Conservation (phyloP, 345 rosid species). For the Acer negundo region DNA sequence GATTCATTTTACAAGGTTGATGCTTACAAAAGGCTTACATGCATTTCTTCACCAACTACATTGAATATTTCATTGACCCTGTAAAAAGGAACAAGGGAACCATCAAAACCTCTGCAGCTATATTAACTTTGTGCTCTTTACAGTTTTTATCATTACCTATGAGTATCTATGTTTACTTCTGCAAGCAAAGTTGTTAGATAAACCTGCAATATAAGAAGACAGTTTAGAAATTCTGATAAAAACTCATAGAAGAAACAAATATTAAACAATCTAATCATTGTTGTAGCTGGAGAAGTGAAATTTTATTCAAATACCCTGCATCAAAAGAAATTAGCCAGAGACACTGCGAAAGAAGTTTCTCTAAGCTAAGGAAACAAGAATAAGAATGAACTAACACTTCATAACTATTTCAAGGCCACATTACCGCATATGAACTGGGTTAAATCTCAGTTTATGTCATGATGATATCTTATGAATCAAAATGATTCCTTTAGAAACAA, state of each 20-base stretch:
- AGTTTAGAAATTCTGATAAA: background rate
- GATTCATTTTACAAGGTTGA: background rate
- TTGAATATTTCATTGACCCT: constrained; percentile 72
- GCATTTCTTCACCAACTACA: constrained; percentile 65
- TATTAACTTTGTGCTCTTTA: background rate
- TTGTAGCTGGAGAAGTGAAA: background rate
- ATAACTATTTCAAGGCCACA: background rate
- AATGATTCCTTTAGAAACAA: background rate
- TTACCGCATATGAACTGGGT: background rate
- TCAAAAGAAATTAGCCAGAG: background rate
- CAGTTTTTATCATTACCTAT: constrained; percentile 46
- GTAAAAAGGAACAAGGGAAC: constrained; percentile 16
- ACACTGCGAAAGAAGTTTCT: background rate
- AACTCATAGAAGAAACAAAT: background rate
- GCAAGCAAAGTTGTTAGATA: constrained; percentile 83
- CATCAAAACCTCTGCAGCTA: background rate
- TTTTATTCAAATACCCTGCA: background rate
- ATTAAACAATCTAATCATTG: background rate
- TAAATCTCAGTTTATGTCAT: background rate
- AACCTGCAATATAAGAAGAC: constrained; percentile 42
- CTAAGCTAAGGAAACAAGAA: background rate
- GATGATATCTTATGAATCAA: background rate
- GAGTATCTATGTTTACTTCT: constrained; percentile 63
- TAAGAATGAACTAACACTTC: background rate
- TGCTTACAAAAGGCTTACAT: constrained; percentile 38